phyloP scores from a whole-genome alignment of 345 rosid species.

The Gynandropsis gynandra region DNA sequence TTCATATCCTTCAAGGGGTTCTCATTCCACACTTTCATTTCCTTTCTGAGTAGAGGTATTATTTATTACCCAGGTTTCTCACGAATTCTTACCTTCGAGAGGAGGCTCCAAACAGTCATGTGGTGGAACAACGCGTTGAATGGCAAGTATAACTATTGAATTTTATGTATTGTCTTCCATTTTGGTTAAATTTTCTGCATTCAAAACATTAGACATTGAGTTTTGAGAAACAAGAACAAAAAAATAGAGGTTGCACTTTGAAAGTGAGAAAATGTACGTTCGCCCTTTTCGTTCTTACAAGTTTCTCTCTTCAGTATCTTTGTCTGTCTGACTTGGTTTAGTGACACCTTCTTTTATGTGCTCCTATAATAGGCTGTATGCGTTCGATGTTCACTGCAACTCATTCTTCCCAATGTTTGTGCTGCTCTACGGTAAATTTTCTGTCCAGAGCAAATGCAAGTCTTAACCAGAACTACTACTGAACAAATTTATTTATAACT shows the following conservation, averaged over 20 bases:
- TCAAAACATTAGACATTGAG: not conserved
- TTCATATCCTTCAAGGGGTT: too few relatives aligned
- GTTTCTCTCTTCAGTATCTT: not conserved
- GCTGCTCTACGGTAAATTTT: slow-evolving; percentile 74
- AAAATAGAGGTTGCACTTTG: not conserved
- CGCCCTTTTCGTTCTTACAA: not conserved
- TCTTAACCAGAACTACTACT: slow-evolving; percentile 4
- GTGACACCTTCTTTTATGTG: slow-evolving; percentile 6
- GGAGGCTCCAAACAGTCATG: slow-evolving; percentile 96
- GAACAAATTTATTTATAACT: slow-evolving; percentile 7
- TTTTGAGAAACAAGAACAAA: too few relatives aligned
- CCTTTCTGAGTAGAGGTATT: slow-evolving; percentile 17
- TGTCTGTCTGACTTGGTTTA: slow-evolving; percentile 3
- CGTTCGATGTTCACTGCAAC: slow-evolving; percentile 99
- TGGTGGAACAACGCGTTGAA: slow-evolving; percentile 96
- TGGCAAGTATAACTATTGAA: slow-evolving; percentile 55
- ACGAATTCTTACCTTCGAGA: slow-evolving; percentile 94
- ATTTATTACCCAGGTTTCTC: slow-evolving; percentile 54
- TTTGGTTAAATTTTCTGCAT: not conserved
- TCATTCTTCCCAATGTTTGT: slow-evolving; percentile 98
- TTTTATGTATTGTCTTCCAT: slow-evolving; percentile 9
- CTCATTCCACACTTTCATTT: not conserved
- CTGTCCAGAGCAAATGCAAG: slow-evolving; percentile 12
- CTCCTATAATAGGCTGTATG: slow-evolving; percentile 66
- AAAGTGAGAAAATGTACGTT: not conserved